Base-by-base conservation (phyloP, 192 early-diverging fungal species). In the Rhizophagus prolifer region DNA sequence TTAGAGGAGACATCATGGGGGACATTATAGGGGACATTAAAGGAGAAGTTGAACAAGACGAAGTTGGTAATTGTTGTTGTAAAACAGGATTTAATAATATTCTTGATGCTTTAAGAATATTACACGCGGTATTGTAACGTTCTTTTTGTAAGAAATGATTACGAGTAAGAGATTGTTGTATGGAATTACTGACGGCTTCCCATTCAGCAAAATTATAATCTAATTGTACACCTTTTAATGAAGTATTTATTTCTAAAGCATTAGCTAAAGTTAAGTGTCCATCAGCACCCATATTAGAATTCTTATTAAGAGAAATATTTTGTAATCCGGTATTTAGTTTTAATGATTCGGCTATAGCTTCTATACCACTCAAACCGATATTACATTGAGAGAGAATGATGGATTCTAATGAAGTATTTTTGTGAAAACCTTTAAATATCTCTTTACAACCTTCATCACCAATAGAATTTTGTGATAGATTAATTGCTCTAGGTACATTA, bases 141-240 rank as follows among this genome's bases (percentile, higher is more conserved):
- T 79, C 80, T 74, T 79, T 80, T 30, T 85, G 84, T 78, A 78
- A 81, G 30, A 85, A 75, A 76, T 83, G 80, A 58, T 85, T 85
- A 46, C 84, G 78, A 2, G 82, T 81, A 6, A 85, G 66, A 46
- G 82, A 85, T 54, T 79, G 69, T 44, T 85, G 80, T 54, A 85
- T 83, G 0, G 80, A 81, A 25, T 85, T 79, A 34, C 82, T 79
- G 13, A 85, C 61, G 0, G 65, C 46, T 54, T 83, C 82, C 61
- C 84, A 81, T 47, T 85, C 84, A 30, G 76, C 84, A n/a, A 82
- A 81, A 66, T 85, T 84, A 70, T 86, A 86, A 46, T 86, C 83
- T 23, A 86, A 73, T 63, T 84, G 81, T 9, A 86, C 74, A 23
- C 79, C 77, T 74, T 86, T 84, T 62, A 86, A 61, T 13, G 75